These are phyloP conservation scores for Verticillium dahliae DNA, from an alignment of 2,329 filamentous ascomycete genomes.

Conservation along the genomic window DNA sequence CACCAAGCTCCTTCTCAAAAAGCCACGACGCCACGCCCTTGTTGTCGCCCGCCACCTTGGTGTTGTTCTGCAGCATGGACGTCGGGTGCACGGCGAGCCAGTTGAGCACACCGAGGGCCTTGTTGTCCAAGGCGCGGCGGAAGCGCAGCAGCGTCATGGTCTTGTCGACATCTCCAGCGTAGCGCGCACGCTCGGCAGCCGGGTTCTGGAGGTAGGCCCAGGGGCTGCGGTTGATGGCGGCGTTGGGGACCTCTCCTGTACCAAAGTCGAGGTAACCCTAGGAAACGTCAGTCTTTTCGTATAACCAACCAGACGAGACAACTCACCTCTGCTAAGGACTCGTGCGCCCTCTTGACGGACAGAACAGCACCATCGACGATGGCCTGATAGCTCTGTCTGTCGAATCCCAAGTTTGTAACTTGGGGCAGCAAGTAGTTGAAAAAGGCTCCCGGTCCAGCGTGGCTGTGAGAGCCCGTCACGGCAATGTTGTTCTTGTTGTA, in stretches of 20 bases:
- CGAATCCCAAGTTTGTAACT: slow-evolving; percentile 80
- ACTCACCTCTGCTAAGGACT: slow-evolving; percentile 49
- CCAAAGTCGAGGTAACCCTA: slow-evolving; percentile 65
- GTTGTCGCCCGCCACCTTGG: slow-evolving; percentile 87
- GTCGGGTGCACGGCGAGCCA: slow-evolving; percentile 95
- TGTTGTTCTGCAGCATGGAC: slow-evolving; percentile 87
- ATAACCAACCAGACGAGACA: background rate
- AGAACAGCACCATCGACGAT: slow-evolving; percentile 81
- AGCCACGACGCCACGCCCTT: slow-evolving; percentile 87
- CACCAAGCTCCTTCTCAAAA: slow-evolving; percentile 63
- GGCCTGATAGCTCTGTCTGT: slow-evolving; percentile 79
- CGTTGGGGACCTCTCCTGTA: slow-evolving; percentile 61
- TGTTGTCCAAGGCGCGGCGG: slow-evolving; percentile 64
- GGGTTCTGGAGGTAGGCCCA: slow-evolving; percentile 88
- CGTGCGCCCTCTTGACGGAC: slow-evolving; percentile 77
- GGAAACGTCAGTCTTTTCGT: slow-evolving; percentile 2
- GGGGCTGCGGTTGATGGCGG: slow-evolving; percentile 83
- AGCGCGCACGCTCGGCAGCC: slow-evolving; percentile 62
- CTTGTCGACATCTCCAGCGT: slow-evolving; percentile 48
- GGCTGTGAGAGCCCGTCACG: slow-evolving; percentile 87
- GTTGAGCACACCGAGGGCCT: slow-evolving; percentile 73
- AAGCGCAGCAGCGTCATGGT: slow-evolving; percentile 74
- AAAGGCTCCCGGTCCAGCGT: slow-evolving; percentile 88
- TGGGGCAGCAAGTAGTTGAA: slow-evolving; percentile 91
- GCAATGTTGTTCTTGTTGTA: slow-evolving; percentile 81